Conservation (phyloP, 345 rosid species). For the Boechera stricta region DNA sequence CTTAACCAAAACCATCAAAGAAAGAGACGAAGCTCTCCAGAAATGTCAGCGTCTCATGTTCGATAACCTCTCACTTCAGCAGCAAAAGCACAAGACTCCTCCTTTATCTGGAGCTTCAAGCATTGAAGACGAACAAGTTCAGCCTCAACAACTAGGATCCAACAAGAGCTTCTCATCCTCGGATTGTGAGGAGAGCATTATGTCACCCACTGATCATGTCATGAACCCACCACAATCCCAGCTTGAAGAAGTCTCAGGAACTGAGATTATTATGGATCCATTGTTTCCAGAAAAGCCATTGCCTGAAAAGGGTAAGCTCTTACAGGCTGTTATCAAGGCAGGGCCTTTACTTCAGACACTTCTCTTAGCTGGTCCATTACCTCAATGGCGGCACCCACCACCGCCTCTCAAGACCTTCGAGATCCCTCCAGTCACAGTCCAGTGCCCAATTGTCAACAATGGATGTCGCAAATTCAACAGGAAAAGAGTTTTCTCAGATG, state of each 20-base stretch:
- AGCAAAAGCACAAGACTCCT: constrained; percentile 51
- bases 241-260: constrained; percentile 39
- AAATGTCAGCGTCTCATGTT: constrained; percentile 64
- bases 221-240: constrained; percentile 44
- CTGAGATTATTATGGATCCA: constrained; percentile 44
- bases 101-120: constrained; percentile 85
- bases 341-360: constrained; percentile 96
- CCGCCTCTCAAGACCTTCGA: constrained; percentile 90
- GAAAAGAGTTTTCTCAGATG: constrained; percentile 69
- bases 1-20: constrained; percentile 59
- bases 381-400: constrained; percentile 98
- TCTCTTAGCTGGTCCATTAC: constrained; percentile 92
- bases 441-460: constrained; percentile 52
- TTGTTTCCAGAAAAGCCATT: constrained; percentile 68
- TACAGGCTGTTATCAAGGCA: constrained; percentile 94
- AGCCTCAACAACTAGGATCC: constrained; percentile 55
- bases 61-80: constrained; percentile 58
- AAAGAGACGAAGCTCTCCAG: constrained; percentile 78
- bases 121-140: constrained; percentile 70
- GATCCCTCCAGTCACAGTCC: constrained; percentile 90
- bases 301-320: constrained; percentile 95
- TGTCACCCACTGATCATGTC: constrained; percentile 68
- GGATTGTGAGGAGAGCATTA: constrained; percentile 90
- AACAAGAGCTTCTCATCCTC: constrained; percentile 84
- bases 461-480: constrained; percentile 59